Evolutionary conservation across 352 stramenopile genomes (phyloP), one percentile per base, ranked within the genome.

Genomic region (Phytophthora citricola): DNA sequence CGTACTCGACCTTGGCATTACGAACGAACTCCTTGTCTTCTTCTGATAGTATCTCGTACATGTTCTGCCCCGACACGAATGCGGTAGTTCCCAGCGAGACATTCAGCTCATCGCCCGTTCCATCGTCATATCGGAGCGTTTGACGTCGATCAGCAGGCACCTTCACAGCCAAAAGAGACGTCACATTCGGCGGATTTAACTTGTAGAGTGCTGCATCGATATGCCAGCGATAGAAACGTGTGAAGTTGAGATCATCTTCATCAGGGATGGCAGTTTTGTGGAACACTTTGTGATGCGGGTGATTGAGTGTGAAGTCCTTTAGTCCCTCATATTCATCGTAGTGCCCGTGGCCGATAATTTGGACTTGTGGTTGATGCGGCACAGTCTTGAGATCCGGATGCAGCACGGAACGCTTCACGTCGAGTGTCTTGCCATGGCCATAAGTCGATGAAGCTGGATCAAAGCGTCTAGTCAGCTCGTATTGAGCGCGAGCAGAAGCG

Each of bases 271-370:
- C 15, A 10, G 67, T 75, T 62, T 71, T 75, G 56, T 71, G 67
- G 36, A 75, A 75, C 20, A 65, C 41, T 29, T 75, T 75, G 67
- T 75, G 62, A 22, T 75, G 67, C 20, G 67, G 67, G 34, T 75
- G 67, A 11, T 69, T 64, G 44, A 75, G 63, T 14, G 62, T 69
- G 40, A 75, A 75, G 62, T 75, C 41, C 26, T 75, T 52, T 14
- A 75, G 62, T 24, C 67, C 67, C 56, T 71, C 67, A 45, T 71
- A 75, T 55, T 71, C 67, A 14, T 75, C 67, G 45, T 71, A 75
- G 46, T 75, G 67, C 40, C 67, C 67, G 22, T 75, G 58, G 7
- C 67, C 67, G 27, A 75, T 75, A 17, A 75, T 70, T 52, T 75
- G 67, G 14, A 75, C 67, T 39, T 75, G 67, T 20, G 67, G 67